Conservation (phyloP, 2,329 filamentous ascomycete genomes). For the Daldinia eschscholtzii region DNA sequence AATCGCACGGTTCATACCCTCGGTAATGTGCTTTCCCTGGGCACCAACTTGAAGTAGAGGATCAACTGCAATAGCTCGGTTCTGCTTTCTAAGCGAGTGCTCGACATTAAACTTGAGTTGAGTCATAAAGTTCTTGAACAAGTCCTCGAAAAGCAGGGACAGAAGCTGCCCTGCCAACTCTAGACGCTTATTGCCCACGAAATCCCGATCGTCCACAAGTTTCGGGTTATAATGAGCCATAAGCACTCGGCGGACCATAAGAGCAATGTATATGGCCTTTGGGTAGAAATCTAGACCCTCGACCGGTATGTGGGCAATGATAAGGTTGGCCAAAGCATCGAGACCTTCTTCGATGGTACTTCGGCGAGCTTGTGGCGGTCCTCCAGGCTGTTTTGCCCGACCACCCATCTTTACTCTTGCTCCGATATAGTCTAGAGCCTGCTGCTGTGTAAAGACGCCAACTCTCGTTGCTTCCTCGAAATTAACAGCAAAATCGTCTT, state of each 20-base stretch:
- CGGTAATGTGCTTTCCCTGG: constrained; percentile 87
- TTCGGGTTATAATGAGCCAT: constrained; percentile 93
- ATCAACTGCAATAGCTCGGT: constrained; percentile 88
- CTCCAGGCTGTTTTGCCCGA: constrained; percentile 67
- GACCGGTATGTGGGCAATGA: constrained; percentile 95
- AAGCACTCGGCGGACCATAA: constrained; percentile 96
- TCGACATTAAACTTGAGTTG: constrained; percentile 95
- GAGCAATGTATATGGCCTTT: constrained; percentile 95
- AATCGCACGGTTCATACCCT: constrained; percentile 94
- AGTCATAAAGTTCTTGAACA: constrained; percentile 94
- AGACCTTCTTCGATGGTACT: constrained; percentile 92
- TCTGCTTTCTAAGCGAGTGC: constrained; percentile 94
- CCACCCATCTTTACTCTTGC: constrained; percentile 88
- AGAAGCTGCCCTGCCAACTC: constrained; percentile 95
- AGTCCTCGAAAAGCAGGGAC: constrained; percentile 93
- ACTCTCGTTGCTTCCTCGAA: constrained; percentile 91
- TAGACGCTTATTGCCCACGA: constrained; percentile 96
- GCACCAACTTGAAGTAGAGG: constrained; percentile 86
- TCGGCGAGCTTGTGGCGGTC: constrained; percentile 68
- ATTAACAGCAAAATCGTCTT: constrained; percentile 95
- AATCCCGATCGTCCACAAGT: constrained; percentile 95
- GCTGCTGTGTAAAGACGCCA: constrained; percentile 91
- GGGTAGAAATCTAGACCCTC: constrained; percentile 92
- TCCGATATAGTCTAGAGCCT: constrained; percentile 94
- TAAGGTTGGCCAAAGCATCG: constrained; percentile 90